Conservation (phyloP, 495 filamentous ascomycete species). For the Penicillium fimorum region DNA sequence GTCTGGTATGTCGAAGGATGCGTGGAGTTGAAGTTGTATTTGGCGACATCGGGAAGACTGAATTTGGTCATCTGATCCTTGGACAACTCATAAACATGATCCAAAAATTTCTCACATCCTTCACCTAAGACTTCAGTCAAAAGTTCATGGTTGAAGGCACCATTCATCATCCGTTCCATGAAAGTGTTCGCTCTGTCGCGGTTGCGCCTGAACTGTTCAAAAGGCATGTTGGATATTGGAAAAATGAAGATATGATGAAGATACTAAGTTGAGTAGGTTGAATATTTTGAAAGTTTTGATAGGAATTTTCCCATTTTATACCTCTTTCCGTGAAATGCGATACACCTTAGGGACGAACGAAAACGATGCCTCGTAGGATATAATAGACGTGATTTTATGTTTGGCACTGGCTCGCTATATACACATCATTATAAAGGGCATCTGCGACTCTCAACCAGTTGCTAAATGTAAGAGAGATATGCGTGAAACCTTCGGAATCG, state of each 20-base stretch:
- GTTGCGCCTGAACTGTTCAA: not conserved
- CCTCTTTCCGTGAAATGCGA: not conserved
- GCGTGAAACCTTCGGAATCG: not conserved
- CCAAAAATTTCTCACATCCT: not conserved
- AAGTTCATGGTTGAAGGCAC: not conserved
- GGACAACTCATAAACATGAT: not conserved
- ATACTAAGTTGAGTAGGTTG: not conserved
- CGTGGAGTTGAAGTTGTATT: not conserved
- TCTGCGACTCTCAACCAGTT: not conserved
- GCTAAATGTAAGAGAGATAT: not conserved
- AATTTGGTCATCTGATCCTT: not conserved
- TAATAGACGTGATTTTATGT: not conserved
- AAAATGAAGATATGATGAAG: not conserved
- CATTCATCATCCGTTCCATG: not conserved
- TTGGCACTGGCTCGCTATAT: not conserved
- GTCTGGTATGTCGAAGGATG: not conserved
- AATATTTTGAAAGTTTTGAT: not conserved
- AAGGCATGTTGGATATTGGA: not conserved
- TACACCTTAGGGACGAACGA: not conserved
- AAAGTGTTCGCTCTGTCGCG: not conserved
- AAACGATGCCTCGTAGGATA: not conserved
- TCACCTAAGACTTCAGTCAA: not conserved
- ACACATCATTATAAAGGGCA: not conserved
- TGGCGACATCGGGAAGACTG: not conserved
- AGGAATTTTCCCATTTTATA: not conserved